Evolutionary conservation across 179 eudicot species (phyloP), one percentile per base, ranked within the genome.

Genomic region (Beta lomatogona): DNA sequence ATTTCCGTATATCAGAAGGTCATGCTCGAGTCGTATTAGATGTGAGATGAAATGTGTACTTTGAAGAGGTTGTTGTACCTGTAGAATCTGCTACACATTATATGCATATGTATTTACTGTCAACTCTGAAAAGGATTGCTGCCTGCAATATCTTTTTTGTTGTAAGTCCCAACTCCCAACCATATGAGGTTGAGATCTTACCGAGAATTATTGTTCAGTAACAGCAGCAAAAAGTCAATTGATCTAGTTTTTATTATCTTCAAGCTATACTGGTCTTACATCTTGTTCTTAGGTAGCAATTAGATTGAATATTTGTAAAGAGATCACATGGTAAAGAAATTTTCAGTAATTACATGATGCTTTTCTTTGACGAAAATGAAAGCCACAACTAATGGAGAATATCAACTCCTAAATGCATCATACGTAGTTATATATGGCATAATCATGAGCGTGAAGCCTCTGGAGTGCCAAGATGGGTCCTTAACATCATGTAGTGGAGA

Each of bases 1-100:
- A 80, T 71, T 58, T 72, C 21, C 63, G 28, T 5, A 80, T 80
- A 45, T 80, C 82, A 71, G 76, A 80, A 73, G 82, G 82, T 11
- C 82, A 80, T 80, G 71, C 60, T 44, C 16, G 77, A 80, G 82
- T 71, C 60, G 75, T 54, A 15, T 60, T 80, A 44, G 67, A 73
- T 45, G 72, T 61, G 21, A 80, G 52, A 21, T 61, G 36, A 55
- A 61, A 22, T 25, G 67, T 61, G 13, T 21, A 9, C 67, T n/a
- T 59, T 5, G 22, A 9, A 61, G 5, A 21, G 31, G 31, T 8
- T 61, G 67, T 61, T 61, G 5, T 61, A 22, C 4, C 67, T 61
- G 67, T 63, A 21, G 31, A n/a, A 60, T 60, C 9, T 60, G 9
- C 61, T 58, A 21, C 21, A 58, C n/a, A 16, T 58, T 3, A 15